Base-by-base conservation (phyloP, 2,329 filamentous ascomycete species). In the Pseudogymnoascus destructans region DNA sequence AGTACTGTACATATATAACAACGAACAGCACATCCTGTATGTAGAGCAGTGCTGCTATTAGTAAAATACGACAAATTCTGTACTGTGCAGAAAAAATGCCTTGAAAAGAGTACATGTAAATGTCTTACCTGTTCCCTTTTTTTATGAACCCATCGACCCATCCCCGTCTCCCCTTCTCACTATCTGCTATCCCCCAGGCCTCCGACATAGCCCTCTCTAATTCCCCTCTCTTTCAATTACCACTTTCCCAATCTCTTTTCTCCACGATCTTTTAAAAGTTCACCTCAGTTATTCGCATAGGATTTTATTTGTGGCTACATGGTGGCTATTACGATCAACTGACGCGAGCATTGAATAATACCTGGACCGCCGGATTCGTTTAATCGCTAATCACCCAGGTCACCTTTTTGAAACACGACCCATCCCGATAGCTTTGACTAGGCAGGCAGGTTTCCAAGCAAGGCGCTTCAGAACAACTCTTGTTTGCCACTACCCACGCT, bases 371-470 rank as follows among this genome's bases (percentile, higher is more conserved):
- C 42, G 42, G 23, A 52, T 52, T 52, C 42, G 42, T 52, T 52
- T 52, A 52, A 30, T 52, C 42, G 42, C 30, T 52, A 52, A 52
- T 52, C 42, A 52, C 42, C 42, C 42, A 52, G 42, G 42, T 52
- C 42, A 52, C 42, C 23, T 52, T 52, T 52, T 30, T 52, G 42
- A 52, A 52, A 52, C 42, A 52, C 42, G 23, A 52, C n/a, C 42
- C 42, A 52, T 30, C 42, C 42, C 25, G 19, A 52, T 52, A 52
- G 42, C 42, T 42, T 23, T 42, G 19, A 11, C 38, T 17, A 52
- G 42, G 42, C 42, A 30, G 42, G 42, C 25, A 25, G 25, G 8
- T 10, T 30, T 52, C 42, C 42, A 52, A 6, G 42, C 42, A 52
- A 30, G 42, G 42, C 42, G 15, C 23, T 30, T 30, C 42, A 17